These are phyloP conservation scores for Lophiotrema nucula DNA, from an alignment of 495 filamentous ascomycete species.

Conservation along the genomic window DNA sequence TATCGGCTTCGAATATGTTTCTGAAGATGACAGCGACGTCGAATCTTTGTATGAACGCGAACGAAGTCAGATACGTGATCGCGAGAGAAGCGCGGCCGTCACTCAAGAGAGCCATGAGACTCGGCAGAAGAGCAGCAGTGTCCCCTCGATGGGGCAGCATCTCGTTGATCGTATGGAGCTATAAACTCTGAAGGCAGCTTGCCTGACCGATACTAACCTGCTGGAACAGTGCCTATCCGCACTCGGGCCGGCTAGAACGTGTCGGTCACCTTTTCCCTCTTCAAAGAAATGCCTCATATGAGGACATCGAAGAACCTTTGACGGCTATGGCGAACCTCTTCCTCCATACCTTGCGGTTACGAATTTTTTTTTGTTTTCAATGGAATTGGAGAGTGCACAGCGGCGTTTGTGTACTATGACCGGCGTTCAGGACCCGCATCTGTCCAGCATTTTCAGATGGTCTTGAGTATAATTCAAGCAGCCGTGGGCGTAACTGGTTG, in stretches of 20 bases:
- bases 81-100: background rate
- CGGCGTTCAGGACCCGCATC: background rate
- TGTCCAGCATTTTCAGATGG: background rate
- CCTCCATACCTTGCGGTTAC: background rate
- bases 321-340: no score
- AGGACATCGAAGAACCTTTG: no score
- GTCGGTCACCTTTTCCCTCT: background rate
- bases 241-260: background rate
- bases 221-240: no score
- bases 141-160: conserved; percentile 33
- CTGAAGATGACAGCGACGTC: conserved; percentile 34
- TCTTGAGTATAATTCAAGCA: background rate
- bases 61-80: background rate
- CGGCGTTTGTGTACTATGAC: background rate
- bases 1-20: conserved; percentile 7
- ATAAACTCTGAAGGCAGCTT: background rate
- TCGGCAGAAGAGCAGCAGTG: conserved; percentile 16
- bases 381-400: background rate
- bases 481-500: conserved; percentile 26
- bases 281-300: no score
- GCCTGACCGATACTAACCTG: background rate
- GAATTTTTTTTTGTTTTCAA: background rate
- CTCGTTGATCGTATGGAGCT: conserved; percentile 33
- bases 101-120: background rate
- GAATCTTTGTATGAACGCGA: conserved; percentile 25